These are phyloP conservation scores for Lithospermum erythrorhizon DNA, from an alignment of 257 asterid genomes.

Conservation along the genomic window DNA sequence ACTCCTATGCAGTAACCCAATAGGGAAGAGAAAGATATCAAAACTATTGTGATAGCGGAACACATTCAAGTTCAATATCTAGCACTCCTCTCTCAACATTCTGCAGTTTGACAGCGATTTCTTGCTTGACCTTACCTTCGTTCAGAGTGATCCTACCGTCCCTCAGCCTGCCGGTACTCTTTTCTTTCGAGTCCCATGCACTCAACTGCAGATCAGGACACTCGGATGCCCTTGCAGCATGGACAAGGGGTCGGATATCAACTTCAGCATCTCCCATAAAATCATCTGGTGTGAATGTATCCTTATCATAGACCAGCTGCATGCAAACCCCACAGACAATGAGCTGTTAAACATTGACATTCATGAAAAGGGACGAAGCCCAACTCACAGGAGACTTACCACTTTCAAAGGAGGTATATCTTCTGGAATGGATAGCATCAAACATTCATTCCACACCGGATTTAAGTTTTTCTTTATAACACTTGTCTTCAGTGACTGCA, in stretches of 20 bases:
- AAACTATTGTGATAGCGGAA: slow-evolving; percentile 54
- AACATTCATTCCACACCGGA: too few species aligned
- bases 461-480: too few species aligned
- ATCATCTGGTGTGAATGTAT: slow-evolving; percentile 76
- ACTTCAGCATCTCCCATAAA: slow-evolving; percentile 39
- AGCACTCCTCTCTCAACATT: slow-evolving; percentile 73
- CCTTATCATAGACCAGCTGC: slow-evolving; percentile 86
- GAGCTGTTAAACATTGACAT: too few species aligned
- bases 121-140: slow-evolving; percentile 61
- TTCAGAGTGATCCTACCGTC: slow-evolving; percentile 12
- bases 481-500: too few species aligned
- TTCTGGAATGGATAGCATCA: slow-evolving; percentile 54
- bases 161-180: too few species aligned
- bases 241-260: too few species aligned
- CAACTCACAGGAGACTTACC: slow-evolving; percentile 28
- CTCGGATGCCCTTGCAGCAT: too few species aligned
- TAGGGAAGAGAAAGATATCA: too few species aligned
- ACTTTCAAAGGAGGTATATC: slow-evolving; percentile 65
- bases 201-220: too few species aligned
- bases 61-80: slow-evolving; percentile 82
- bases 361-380: too few species aligned
- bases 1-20: too few species aligned
- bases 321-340: not conserved
- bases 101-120: slow-evolving; percentile 58
- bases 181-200: too few species aligned